A percentile compares a stretch with the other conserved stretches of the same genome.
These are phyloP conservation scores for Sideroxylon spinosum DNA, from an alignment of 179 eudicot species.

Conservation along the genomic window DNA sequence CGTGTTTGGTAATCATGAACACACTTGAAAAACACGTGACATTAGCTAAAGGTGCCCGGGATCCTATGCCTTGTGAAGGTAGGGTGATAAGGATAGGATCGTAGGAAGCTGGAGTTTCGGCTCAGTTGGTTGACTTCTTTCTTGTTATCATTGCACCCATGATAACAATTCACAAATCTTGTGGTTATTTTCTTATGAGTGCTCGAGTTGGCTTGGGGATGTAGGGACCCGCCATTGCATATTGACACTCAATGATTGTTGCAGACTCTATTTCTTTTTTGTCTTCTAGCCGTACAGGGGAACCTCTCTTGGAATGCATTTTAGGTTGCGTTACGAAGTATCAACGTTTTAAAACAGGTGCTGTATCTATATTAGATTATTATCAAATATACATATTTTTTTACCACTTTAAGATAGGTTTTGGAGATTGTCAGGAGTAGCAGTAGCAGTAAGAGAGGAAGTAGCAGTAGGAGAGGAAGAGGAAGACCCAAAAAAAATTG, in stretches of 20 bases:
- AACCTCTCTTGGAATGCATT: too few relatives aligned
- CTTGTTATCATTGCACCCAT: conserved; percentile 42
- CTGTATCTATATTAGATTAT: too few relatives aligned
- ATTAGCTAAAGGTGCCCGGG: conserved; percentile 29
- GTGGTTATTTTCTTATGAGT: conserved; percentile 19
- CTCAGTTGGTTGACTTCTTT: conserved; percentile 49
- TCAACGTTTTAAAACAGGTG: too few relatives aligned
- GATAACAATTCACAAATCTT: conserved; percentile 17
- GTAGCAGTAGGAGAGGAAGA: too few relatives aligned
- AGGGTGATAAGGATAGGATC: conserved; percentile 15
- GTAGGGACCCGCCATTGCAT: conserved; percentile 12
- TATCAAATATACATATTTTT: too few relatives aligned
- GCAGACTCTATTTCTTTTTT: background rate
- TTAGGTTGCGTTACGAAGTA: too few relatives aligned
- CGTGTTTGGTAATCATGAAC: conserved; percentile 27
- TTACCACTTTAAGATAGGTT: too few relatives aligned
- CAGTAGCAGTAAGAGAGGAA: too few relatives aligned
- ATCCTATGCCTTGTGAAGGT: conserved; percentile 33
- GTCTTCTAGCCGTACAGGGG: background rate
- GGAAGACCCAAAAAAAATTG: too few relatives aligned
- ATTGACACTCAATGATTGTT: background rate
- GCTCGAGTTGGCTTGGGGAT: conserved; percentile 14
- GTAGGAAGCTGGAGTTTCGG: conserved; percentile 22
- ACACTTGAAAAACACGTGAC: conserved; percentile 21
- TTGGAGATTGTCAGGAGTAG: too few relatives aligned